Evolutionary conservation across 148 eudicot genomes (phyloP).

Genomic region (Pouteria glomerata): DNA sequence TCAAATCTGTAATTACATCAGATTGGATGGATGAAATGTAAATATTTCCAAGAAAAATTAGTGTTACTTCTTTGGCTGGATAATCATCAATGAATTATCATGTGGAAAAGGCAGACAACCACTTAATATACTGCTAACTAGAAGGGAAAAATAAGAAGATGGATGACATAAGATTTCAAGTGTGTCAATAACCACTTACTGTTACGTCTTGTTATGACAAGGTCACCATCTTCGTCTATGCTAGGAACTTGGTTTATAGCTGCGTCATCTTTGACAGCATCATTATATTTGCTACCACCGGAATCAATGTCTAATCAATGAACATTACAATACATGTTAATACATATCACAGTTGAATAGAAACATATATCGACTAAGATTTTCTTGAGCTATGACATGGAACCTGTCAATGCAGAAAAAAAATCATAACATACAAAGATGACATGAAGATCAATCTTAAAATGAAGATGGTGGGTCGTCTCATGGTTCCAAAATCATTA

Average conservation of each 20-base stretch:
- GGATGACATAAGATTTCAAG: neutral
- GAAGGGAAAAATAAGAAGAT: neutral
- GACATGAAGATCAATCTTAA: neutral
- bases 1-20: neutral
- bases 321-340: neutral
- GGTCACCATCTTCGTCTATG: conserved; percentile 93
- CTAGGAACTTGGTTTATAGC: conserved; percentile 21
- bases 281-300: conserved; percentile 9
- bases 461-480: neutral
- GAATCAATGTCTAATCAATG: conserved; percentile 22
- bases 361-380: neutral
- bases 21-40: neutral
- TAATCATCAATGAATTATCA: too few species aligned
- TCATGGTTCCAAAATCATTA: too few species aligned
- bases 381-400: neutral
- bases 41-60: neutral
- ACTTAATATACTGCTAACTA: neutral
- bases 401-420: neutral
- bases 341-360: neutral
- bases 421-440: neutral
- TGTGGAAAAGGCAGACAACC: neutral
- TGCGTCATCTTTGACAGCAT: conserved; percentile 11
- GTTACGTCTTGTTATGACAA: conserved; percentile 57
- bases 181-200: conserved; percentile 30
- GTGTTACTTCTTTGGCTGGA: too few species aligned